These are phyloP conservation scores for Mycosphaerelloides madeirae DNA, from an alignment of 2,329 filamentous ascomycete genomes.

Conservation along the genomic window DNA sequence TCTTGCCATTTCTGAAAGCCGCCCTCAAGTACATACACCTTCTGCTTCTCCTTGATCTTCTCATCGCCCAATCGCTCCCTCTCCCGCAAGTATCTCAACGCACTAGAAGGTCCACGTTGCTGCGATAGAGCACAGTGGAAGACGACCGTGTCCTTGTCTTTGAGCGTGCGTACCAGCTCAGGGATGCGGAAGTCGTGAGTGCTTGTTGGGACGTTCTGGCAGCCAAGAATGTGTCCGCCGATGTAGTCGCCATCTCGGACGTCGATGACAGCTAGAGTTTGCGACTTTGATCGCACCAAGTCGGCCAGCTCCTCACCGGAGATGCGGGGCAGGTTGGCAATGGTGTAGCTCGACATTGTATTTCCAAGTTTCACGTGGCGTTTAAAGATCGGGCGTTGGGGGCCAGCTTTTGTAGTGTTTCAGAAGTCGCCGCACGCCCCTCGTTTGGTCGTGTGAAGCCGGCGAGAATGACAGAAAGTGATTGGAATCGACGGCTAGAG, in stretches of 20 bases:
- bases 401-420: too few relatives aligned
- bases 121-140: constrained; percentile 95
- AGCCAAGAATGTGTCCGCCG: constrained; percentile 80
- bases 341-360: constrained; percentile 50
- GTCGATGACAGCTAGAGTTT: constrained; percentile 69
- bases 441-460: too few relatives aligned
- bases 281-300: constrained; percentile 43
- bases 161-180: constrained; percentile 72
- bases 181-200: constrained; percentile 73
- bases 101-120: constrained; percentile 80
- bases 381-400: too few relatives aligned
- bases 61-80: constrained; percentile 50
- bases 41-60: constrained; percentile 49
- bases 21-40: constrained; percentile 73
- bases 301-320: constrained; percentile 63
- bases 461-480: too few relatives aligned
- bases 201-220: constrained; percentile 67
- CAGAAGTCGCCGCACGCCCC: too few relatives aligned
- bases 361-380: too few relatives aligned
- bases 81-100: constrained; percentile 72
- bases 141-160: constrained; percentile 75
- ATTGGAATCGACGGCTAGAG: too few relatives aligned
- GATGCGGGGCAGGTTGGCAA: constrained; percentile 63
- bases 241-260: constrained; percentile 88
- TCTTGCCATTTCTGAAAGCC: constrained; percentile 92